Evolutionary conservation across 2,329 filamentous ascomycete species (phyloP).

Genomic region (Exophiala dermatitidis): DNA sequence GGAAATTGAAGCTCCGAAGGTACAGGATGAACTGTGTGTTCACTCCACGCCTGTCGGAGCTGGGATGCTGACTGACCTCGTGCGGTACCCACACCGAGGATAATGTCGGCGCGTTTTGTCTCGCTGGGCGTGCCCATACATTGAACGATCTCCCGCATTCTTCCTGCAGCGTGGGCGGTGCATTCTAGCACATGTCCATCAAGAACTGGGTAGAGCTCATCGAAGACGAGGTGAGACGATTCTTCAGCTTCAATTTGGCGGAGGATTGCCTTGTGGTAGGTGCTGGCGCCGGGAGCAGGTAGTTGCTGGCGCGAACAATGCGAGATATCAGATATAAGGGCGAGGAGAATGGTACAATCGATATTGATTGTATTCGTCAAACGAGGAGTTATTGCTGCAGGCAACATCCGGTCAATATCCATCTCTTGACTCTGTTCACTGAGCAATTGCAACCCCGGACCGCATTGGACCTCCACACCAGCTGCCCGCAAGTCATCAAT

Average conservation of each 20-base stretch:
- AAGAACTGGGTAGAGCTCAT: conserved; percentile 57
- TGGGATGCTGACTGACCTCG: conserved; percentile 36
- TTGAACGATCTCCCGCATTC: conserved; percentile 60
- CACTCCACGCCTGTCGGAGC: conserved; percentile 39
- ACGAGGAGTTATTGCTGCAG: conserved; percentile 30
- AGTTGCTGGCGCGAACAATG: conserved; percentile 42
- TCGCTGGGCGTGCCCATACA: conserved; percentile 58
- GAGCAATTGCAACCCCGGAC: neutral
- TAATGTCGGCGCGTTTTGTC: conserved; percentile 50
- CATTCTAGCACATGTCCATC: conserved; percentile 53
- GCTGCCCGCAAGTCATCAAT: conserved; percentile 49
- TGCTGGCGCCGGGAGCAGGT: conserved; percentile 20
- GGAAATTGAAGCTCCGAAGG: conserved; percentile 55
- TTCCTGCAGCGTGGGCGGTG: conserved; percentile 56
- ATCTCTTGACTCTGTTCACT: neutral
- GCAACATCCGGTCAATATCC: conserved; percentile 14
- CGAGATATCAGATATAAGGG: conserved; percentile 65
- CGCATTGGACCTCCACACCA: conserved; percentile 40
- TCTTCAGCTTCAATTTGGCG: conserved; percentile 60
- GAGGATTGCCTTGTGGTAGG: conserved; percentile 53
- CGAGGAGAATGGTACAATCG: conserved; percentile 60
- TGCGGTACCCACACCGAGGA: conserved; percentile 46
- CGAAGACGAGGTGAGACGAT: conserved; percentile 52
- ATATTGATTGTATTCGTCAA: conserved; percentile 42
- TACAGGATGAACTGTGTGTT: conserved; percentile 37